Conservation (phyloP, 2,329 filamentous ascomycete genomes). For the Leptographium radiaticola region DNA sequence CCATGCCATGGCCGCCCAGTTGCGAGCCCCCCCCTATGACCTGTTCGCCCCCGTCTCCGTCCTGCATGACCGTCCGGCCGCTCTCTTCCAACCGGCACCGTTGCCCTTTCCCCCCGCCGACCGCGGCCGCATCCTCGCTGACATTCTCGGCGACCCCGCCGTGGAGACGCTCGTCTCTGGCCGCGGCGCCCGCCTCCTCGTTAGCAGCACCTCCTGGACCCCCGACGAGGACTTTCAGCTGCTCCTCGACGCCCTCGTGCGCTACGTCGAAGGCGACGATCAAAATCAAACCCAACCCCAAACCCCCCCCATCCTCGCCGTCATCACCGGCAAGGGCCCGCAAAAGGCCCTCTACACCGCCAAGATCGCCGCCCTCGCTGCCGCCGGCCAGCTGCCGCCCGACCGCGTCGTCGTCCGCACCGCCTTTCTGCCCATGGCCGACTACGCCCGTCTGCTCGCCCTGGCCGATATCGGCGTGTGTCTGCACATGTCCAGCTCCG, state of each 20-base stretch:
- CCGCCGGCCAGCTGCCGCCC: conserved; percentile 49
- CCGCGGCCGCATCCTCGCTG: conserved; percentile 1
- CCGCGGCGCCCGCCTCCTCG: conserved; percentile 37
- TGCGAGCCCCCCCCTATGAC: conserved; percentile 49
- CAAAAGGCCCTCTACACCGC: conserved; percentile 64
- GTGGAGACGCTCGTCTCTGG: neutral
- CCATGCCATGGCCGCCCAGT: conserved; percentile 68
- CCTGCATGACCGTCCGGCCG: conserved; percentile 75
- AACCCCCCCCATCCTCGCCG: conserved; percentile 54
- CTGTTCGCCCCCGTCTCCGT: conserved; percentile 52
- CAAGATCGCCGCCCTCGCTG: conserved; percentile 48
- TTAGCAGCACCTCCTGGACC: conserved; percentile 96
- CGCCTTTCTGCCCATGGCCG: conserved; percentile 70
- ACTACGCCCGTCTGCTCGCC: conserved; percentile 76
- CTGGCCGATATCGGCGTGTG: conserved; percentile 83
- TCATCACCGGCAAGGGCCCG: conserved; percentile 92
- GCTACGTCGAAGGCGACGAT: conserved; percentile 31
- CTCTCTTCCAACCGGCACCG: conserved; percentile 58
- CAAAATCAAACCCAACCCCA: conserved; percentile 24
- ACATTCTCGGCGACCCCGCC: conserved; percentile 3
- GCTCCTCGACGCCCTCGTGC: conserved; percentile 67
- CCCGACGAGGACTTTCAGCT: conserved; percentile 90
- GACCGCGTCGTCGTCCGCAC: conserved; percentile 64
- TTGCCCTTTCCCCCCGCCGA: conserved; percentile 9
- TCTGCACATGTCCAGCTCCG: conserved; percentile 84